Evolutionary conservation across 768 basidiomycete species (phyloP).

Genomic region (Sporobolomyces phaffii): DNA sequence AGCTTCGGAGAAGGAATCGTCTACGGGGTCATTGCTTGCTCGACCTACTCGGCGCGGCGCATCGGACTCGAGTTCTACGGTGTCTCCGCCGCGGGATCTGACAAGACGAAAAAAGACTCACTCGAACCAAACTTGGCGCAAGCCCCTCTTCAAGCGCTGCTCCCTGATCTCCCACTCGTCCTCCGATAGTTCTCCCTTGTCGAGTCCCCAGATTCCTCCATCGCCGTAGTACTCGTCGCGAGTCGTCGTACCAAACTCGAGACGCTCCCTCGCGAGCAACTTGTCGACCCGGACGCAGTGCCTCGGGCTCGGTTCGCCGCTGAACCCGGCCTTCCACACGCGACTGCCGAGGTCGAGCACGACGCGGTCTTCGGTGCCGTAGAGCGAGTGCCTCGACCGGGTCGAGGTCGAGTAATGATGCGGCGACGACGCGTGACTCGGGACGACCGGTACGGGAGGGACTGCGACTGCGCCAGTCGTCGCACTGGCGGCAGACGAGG

Average conservation of each 20-base stretch:
- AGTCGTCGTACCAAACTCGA: background rate
- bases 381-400: slow-evolving; percentile 51
- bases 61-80: too few species aligned
- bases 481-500: background rate
- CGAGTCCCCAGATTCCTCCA: slow-evolving; percentile 32
- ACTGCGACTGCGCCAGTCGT: too few species aligned
- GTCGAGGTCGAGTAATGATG: slow-evolving; percentile 75
- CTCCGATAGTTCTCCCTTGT: slow-evolving; percentile 41
- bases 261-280: slow-evolving; percentile 13
- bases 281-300: slow-evolving; percentile 62
- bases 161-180: slow-evolving; percentile 42
- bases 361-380: slow-evolving; percentile 92
- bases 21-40: too few species aligned
- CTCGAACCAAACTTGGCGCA: slow-evolving; percentile 34
- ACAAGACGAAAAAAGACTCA: too few species aligned
- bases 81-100: too few species aligned
- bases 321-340: slow-evolving; percentile 96
- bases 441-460: background rate
- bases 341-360: slow-evolving; percentile 90
- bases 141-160: slow-evolving; percentile 22
- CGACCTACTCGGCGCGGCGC: too few species aligned
- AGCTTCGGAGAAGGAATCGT: too few species aligned
- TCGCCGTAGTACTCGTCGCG: slow-evolving; percentile 48
- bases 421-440: slow-evolving; percentile 47
- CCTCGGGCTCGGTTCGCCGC: slow-evolving; percentile 87